Base-by-base conservation (phyloP, 495 filamentous ascomycete species). In the Podospora tetraspora region DNA sequence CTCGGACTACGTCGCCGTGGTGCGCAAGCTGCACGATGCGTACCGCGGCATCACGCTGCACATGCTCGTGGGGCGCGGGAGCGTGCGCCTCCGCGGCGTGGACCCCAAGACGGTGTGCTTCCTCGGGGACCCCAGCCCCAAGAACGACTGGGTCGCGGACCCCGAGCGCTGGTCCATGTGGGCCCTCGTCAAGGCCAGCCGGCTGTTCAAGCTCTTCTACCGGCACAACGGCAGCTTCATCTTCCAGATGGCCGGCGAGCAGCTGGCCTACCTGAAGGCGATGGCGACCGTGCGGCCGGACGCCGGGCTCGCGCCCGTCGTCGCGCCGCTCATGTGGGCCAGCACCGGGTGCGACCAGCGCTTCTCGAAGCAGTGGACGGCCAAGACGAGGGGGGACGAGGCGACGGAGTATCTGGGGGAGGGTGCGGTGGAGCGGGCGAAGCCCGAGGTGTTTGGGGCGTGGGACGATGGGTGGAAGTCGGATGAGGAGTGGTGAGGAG, bases 261-360 rank as follows among this genome's bases (percentile, higher is more conserved):
- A 88, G 67, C 77, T 94, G 0, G 87, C 85, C 7, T 79, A 82
- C 32, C 81, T 94, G 19, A 94, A 94, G 73, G 83, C 86, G 43
- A 37, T 75, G 63, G 66, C 66, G 56, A 68, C 58, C 9, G 16
- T 22, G 30, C 3, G 69, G 63, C 11, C 59, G 3, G 34, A 56
- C 0, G 71, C 62, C 10, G 67, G 63, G 12, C 66, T 67, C 25
- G 70, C 72, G 3, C 62, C 73, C 12, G 63, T 77, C 7, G 63
- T 81, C 32, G 75, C 76, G 5, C 77, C 83, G 13, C 68, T 70
- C 7, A 86, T 86, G 84, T 82, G 82, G 63, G 82, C 81, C 1
- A 77, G 76, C n/a, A 66, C 77, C 64, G 71, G 70, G 10, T 79
- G 81, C 1, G 81, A 86, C 62, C 74, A 70, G 57, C 69, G 65